Base-by-base conservation (phyloP, 2,329 filamentous ascomycete species). In the Fusarium abutilonis region DNA sequence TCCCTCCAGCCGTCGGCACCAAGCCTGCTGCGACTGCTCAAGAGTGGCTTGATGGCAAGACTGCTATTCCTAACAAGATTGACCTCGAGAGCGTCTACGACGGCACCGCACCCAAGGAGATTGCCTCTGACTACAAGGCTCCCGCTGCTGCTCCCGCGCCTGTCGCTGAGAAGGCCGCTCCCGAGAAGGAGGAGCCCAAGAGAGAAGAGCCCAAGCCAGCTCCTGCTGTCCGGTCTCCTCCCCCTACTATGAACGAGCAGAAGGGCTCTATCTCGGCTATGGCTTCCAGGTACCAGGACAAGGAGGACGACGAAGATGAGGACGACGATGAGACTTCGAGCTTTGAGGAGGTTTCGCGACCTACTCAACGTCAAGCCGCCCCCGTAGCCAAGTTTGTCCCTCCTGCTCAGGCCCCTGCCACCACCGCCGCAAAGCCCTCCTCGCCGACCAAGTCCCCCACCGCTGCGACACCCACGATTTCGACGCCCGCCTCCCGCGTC, bases 11-110 rank as follows among this genome's bases (percentile, higher is more conserved):
- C 11, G 82, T 83, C 52, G 94, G 95, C 60, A 76, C 85, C 50
- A 96, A 92, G 78, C 87, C 95, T 45, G 93, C 90, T 56, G 86
- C 96, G 72, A 90, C 87, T 52, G 86, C 90, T 36, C 79, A 84
- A 41, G 93, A 98, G 67, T 99, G 93, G 93, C 83, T 97, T 49
- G 83, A 83, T 13, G 95, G 95, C 64, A 95, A 96, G 80, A 89
- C 89, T 14, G 92, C 82, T 8, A 77, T 96, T 38, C 93, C 95
- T 8, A 83, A 93, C 58, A 98, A 97, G 83, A 93, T 99, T 73
- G 94, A 95, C 66, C 86, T 99, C 69, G 93, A 96, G 77, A 93
- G 91, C 70, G 77, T 98, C 43, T 98, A 96, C 76, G 92, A 97
- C 36, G 93, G 93, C 51, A 86, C 86, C 61, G 90, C 88, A 6